These are phyloP conservation scores for Colletotrichum incanum DNA, from an alignment of 2,329 filamentous ascomycete species.

Conservation along the genomic window DNA sequence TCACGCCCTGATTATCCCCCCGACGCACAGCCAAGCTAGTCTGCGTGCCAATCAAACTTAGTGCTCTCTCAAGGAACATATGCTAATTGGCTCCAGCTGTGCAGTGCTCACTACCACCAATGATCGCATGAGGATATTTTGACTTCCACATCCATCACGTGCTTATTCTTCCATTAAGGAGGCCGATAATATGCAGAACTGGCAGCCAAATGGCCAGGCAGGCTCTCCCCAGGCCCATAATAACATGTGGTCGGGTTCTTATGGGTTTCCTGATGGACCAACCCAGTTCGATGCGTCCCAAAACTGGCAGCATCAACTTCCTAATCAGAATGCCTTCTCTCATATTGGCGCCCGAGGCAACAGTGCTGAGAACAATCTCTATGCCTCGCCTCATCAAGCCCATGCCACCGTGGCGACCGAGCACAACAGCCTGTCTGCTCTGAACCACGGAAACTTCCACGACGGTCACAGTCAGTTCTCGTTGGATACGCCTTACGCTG, in stretches of 20 bases:
- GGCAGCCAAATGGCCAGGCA: slow-evolving; percentile 42
- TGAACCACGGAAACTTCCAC: slow-evolving; percentile 39
- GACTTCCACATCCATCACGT: slow-evolving; percentile 30
- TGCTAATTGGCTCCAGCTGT: slow-evolving; percentile 40
- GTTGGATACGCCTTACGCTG: slow-evolving; percentile 48
- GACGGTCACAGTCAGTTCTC: slow-evolving; percentile 36
- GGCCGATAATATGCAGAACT: slow-evolving; percentile 42
- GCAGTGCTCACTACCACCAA: slow-evolving; percentile 34
- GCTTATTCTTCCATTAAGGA: slow-evolving; percentile 7
- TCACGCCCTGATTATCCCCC: slow-evolving; percentile 10
- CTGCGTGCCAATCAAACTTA: slow-evolving; percentile 25
- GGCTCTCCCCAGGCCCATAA: slow-evolving; percentile 41
- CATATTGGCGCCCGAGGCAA: slow-evolving; percentile 55
- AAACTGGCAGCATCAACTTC: slow-evolving; percentile 56
- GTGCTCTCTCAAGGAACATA: slow-evolving; percentile 16
- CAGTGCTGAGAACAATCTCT: slow-evolving; percentile 47
- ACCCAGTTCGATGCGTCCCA: slow-evolving; percentile 57
- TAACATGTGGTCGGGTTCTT: slow-evolving; percentile 40
- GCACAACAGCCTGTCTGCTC: slow-evolving; percentile 25
- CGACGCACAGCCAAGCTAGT: slow-evolving; percentile 23
- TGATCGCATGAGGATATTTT: slow-evolving; percentile 35
- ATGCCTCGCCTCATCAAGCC: slow-evolving; percentile 39
- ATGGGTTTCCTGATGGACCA: slow-evolving; percentile 31
- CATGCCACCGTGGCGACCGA: slow-evolving; percentile 37
- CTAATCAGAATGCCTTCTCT: slow-evolving; percentile 52